Evolutionary conservation across 1,284 basidiomycete species (phyloP).

Genomic region (Lentinus polychrous): DNA sequence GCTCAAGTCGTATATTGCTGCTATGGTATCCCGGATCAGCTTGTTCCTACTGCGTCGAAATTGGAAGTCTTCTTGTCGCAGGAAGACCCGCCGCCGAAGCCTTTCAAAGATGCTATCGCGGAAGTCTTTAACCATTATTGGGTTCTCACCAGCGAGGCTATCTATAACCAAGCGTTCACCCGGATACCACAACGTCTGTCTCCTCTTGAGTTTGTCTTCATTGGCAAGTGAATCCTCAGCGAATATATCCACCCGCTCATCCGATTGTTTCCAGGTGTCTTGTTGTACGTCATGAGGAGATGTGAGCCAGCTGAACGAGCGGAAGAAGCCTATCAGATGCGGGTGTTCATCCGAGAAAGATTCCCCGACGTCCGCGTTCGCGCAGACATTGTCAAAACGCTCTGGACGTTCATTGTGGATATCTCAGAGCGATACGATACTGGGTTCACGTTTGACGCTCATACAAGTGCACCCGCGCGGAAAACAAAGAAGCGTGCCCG

Average conservation of each 20-base stretch:
- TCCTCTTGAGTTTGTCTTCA: conserved; percentile 70
- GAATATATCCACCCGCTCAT: neutral
- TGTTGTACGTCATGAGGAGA: conserved; percentile 41
- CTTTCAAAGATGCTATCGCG: conserved; percentile 44
- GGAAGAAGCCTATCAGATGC: conserved; percentile 44
- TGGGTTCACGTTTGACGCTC: neutral
- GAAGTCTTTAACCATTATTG: conserved; percentile 45
- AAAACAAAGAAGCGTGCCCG: conserved; percentile 7
- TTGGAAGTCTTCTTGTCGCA: conserved; percentile 53
- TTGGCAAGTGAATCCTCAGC: conserved; percentile 36
- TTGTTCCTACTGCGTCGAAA: conserved; percentile 43
- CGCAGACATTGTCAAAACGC: conserved; percentile 37
- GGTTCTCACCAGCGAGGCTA: conserved; percentile 37
- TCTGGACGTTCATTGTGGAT: conserved; percentile 48
- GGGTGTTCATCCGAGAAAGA: conserved; percentile 42
- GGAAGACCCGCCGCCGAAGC: conserved; percentile 33
- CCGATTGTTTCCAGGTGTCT: conserved; percentile 37
- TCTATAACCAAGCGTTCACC: conserved; percentile 37
- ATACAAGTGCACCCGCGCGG: neutral
- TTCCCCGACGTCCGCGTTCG: conserved; percentile 60
- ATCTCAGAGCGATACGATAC: conserved; percentile 4
- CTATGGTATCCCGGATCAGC: conserved; percentile 40
- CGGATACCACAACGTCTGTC: conserved; percentile 52
- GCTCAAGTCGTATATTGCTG: conserved; percentile 61
- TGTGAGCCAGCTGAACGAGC: conserved; percentile 36